Conservation (phyloP, 192 early-diverging fungal genomes). For the Mortierella alpina region DNA sequence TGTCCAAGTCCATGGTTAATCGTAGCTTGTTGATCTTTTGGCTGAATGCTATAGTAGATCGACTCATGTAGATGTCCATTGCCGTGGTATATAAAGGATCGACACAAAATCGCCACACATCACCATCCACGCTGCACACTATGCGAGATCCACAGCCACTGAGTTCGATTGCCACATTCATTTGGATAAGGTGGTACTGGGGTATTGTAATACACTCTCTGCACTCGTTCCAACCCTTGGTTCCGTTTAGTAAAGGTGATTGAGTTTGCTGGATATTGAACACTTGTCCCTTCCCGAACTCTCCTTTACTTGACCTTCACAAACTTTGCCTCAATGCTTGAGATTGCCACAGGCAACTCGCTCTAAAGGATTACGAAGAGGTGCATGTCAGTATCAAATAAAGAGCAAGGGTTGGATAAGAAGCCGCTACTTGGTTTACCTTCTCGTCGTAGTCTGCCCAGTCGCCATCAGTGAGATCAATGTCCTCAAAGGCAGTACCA, state of each 20-base stretch:
- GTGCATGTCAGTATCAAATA: neutral
- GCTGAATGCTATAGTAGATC: too few species aligned
- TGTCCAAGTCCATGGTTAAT: neutral
- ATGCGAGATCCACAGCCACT: too few species aligned
- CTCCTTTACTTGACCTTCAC: constrained; percentile 62
- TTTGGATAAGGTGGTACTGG: too few species aligned
- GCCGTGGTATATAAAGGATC: too few species aligned
- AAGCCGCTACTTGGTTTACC: constrained; percentile 31
- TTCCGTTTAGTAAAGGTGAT: neutral
- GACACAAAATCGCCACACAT: too few species aligned
- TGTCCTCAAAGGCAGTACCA: constrained; percentile 75
- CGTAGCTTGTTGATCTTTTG: too few species aligned
- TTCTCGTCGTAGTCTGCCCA: constrained; percentile 95
- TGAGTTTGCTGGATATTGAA: neutral
- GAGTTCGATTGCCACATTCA: too few species aligned
- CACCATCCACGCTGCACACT: too few species aligned
- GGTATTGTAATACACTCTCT: too few species aligned
- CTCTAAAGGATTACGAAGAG: constrained; percentile 44
- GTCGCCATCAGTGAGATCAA: constrained; percentile 82
- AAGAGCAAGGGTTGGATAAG: neutral
- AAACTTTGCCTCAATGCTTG: constrained; percentile 67
- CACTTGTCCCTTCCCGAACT: neutral
- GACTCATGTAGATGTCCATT: too few species aligned
- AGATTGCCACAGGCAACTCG: constrained; percentile 72
- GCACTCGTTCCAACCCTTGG: constrained; percentile 13